phyloP scores from a whole-genome alignment of 1,284 basidiomycete species.

The Trametes hirsuta region DNA sequence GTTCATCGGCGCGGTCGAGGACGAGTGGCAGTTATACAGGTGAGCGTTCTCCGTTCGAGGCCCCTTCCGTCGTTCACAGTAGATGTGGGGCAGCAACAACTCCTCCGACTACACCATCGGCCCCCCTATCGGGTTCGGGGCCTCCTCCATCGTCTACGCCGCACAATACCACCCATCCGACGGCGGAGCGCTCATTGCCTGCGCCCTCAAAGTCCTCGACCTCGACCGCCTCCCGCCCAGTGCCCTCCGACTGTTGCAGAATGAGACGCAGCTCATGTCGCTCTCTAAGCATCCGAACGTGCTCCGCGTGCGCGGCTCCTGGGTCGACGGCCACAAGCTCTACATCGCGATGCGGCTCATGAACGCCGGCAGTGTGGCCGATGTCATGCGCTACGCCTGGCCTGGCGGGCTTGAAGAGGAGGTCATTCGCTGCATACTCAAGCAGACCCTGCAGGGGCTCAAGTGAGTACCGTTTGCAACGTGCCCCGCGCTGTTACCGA shows the following conservation, averaged over 20 bases:
- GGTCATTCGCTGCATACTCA: constrained; percentile 81
- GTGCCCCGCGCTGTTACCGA: neutral
- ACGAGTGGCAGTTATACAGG: constrained; percentile 86
- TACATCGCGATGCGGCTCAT: constrained; percentile 89
- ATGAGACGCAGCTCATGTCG: constrained; percentile 92
- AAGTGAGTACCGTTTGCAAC: constrained; percentile 53
- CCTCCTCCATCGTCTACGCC: constrained; percentile 84
- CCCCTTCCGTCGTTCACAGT: constrained; percentile 9
- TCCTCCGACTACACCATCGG: constrained; percentile 75
- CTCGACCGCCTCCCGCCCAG: constrained; percentile 75
- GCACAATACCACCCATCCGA: constrained; percentile 57
- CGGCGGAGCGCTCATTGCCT: constrained; percentile 51
- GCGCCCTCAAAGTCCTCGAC: constrained; percentile 88
- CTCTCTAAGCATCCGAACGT: constrained; percentile 94
- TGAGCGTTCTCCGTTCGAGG: constrained; percentile 34
- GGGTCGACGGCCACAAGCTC: constrained; percentile 84
- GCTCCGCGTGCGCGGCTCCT: constrained; percentile 85
- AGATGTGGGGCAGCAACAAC: constrained; percentile 54
- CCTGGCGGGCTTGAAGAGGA: constrained; percentile 87
- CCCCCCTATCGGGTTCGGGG: constrained; percentile 80
- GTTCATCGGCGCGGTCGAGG: constrained; percentile 78
- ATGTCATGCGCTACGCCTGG: constrained; percentile 85
- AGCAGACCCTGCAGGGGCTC: constrained; percentile 82
- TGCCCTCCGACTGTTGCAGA: constrained; percentile 70
- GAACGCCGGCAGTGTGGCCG: constrained; percentile 85